Percentiles rank a stretch among this genome's conserved stretches.
Conservation (phyloP, 2,329 filamentous ascomycete species). For the Diaporthe caulivora region DNA sequence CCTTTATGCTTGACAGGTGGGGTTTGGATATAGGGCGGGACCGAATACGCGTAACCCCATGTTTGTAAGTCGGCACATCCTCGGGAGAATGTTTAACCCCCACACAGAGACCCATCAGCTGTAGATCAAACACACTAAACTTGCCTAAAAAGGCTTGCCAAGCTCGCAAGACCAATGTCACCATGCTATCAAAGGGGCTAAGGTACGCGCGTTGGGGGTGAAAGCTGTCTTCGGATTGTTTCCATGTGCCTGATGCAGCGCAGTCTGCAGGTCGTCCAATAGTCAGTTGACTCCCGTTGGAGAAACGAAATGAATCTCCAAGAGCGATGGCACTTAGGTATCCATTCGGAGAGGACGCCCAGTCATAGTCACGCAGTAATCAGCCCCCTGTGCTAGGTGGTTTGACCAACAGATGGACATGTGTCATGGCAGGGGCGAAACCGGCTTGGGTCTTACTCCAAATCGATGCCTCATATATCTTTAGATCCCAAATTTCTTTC, state of each 20-base stretch:
- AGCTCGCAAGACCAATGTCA: neutral
- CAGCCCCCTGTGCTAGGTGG: neutral
- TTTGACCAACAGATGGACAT: neutral
- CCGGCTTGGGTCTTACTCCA: neutral
- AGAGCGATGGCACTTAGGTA: neutral
- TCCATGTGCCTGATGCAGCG: neutral
- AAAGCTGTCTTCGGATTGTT: neutral
- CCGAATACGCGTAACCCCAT: slow-evolving; percentile 8
- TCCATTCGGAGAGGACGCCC: neutral
- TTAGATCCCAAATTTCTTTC: too few species aligned
- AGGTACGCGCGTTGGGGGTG: neutral
- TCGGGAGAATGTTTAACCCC: neutral
- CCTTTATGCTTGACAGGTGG: neutral
- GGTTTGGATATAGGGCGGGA: neutral
- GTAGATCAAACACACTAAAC: neutral
- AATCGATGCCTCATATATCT: neutral
- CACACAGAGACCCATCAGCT: neutral
- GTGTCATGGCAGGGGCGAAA: neutral
- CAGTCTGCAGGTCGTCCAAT: neutral
- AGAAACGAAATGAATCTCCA: neutral
- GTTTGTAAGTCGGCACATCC: neutral
- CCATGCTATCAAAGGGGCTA: neutral
- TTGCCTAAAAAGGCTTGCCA: neutral
- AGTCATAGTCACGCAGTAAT: neutral
- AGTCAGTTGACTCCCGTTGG: neutral